phyloP scores from a whole-genome alignment of 2,329 filamentous ascomycete species.

The Teratosphaeria pseudoeucalypti region DNA sequence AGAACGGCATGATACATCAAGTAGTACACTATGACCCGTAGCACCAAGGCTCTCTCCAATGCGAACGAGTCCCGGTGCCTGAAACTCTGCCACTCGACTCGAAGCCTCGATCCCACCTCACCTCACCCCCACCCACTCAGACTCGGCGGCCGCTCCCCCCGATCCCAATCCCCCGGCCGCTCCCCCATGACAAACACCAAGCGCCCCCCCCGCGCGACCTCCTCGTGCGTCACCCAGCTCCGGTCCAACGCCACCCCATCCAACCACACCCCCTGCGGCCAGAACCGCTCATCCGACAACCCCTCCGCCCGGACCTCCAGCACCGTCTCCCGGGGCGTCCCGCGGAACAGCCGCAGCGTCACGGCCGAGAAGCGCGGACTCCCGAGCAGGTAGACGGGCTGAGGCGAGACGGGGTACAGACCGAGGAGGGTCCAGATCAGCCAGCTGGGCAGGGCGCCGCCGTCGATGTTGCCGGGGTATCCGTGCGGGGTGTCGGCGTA shows the following conservation, averaged over 20 bases:
- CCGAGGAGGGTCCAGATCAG: not conserved
- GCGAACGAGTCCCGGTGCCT: too few species aligned
- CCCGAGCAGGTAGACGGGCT: not conserved
- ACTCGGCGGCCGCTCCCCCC: not conserved
- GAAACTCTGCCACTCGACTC: too few species aligned
- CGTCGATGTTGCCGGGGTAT: slow-evolving; percentile 59
- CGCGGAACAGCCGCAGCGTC: not conserved
- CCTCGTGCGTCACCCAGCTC: not conserved
- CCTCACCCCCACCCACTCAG: not conserved
- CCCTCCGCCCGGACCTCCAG: not conserved
- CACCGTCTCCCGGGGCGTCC: not conserved
- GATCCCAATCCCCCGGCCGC: not conserved
- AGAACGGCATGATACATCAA: too few species aligned
- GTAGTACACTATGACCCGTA: too few species aligned
- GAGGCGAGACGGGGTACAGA: not conserved
- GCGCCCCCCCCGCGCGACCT: not conserved
- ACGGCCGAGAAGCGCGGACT: not conserved
- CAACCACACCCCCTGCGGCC: not conserved
- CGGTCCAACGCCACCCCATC: not conserved
- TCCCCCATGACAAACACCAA: not conserved
- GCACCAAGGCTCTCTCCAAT: too few species aligned
- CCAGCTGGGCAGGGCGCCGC: slow-evolving; percentile 60
- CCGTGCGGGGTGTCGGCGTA: slow-evolving; percentile 46
- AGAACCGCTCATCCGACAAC: not conserved
- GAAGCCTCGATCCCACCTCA: not conserved